phyloP scores from a whole-genome alignment of 768 basidiomycete species.

The Mycena albidolilacea region DNA sequence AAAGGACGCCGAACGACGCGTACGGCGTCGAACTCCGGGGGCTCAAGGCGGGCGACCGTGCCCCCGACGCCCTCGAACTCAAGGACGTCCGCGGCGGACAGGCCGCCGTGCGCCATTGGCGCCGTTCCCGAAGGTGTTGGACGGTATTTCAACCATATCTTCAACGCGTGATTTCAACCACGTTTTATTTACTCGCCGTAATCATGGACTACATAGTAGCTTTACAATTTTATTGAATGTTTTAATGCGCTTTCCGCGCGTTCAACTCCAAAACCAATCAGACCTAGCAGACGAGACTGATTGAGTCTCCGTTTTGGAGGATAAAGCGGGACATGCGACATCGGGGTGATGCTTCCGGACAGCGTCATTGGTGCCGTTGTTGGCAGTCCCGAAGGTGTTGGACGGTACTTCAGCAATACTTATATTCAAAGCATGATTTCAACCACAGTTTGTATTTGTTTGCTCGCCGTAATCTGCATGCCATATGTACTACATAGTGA shows the following conservation, averaged over 20 bases:
- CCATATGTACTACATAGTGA: too few species aligned
- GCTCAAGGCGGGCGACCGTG: conserved; percentile 17
- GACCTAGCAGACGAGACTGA: too few species aligned
- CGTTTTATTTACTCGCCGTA: too few species aligned
- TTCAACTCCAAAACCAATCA: too few species aligned
- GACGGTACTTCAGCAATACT: background rate
- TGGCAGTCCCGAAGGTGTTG: background rate
- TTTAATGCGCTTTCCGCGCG: too few species aligned
- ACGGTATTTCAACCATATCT: background rate
- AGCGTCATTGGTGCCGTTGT: conserved; percentile 7
- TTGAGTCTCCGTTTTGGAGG: background rate
- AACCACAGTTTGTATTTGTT: too few species aligned
- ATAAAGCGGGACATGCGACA: conserved; percentile 16
- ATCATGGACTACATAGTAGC: too few species aligned
- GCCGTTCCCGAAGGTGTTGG: background rate
- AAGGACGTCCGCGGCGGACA: conserved; percentile 20
- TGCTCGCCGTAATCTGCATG: too few species aligned
- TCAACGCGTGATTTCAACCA: too few species aligned
- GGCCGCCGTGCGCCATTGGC: conserved; percentile 39
- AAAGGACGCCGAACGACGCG: conserved; percentile 39
- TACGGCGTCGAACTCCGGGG: conserved; percentile 40
- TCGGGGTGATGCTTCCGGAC: conserved; percentile 9
- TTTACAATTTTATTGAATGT: too few species aligned
- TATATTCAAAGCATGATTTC: background rate
- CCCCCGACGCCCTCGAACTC: conserved; percentile 57